Conservation (phyloP, 108 stramenopile genomes). For the Epithemia pelagica region DNA sequence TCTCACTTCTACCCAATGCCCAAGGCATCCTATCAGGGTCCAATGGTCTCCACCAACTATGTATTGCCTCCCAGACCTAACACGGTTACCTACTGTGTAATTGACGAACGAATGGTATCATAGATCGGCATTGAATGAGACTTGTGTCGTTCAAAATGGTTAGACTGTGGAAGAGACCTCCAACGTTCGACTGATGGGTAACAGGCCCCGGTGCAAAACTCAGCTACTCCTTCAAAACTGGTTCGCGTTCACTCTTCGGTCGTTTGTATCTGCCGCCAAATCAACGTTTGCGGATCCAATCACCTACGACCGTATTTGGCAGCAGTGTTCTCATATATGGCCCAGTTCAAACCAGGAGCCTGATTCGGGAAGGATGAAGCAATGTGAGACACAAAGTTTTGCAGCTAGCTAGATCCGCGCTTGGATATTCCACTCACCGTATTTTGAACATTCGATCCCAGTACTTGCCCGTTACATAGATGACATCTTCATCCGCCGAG, state of each 20-base stretch:
- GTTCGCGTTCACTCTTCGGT: too few species aligned
- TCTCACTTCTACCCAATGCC: not conserved
- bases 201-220: too few species aligned
- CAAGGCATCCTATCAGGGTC: not conserved
- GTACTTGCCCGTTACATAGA: slow-evolving; percentile 59
- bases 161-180: too few species aligned
- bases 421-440: slow-evolving; percentile 11
- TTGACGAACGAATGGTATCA: slow-evolving; percentile 62
- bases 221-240: too few species aligned
- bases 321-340: too few species aligned
- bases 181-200: too few species aligned
- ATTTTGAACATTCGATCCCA: slow-evolving; percentile 77
- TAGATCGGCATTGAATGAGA: too few species aligned
- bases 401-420: too few species aligned
- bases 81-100: slow-evolving; percentile 70
- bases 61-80: slow-evolving; percentile 29
- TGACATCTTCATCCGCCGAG: slow-evolving; percentile 51
- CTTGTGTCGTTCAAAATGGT: too few species aligned
- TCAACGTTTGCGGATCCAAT: too few species aligned
- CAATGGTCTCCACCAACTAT: not conserved
- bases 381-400: not conserved
- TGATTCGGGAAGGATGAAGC: not conserved
- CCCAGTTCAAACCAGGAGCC: slow-evolving; percentile 4
- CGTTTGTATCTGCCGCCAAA: too few species aligned
- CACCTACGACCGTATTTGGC: too few species aligned